These are phyloP conservation scores for Quercus suber DNA, from an alignment of 306 rosid species.

Conservation along the genomic window DNA sequence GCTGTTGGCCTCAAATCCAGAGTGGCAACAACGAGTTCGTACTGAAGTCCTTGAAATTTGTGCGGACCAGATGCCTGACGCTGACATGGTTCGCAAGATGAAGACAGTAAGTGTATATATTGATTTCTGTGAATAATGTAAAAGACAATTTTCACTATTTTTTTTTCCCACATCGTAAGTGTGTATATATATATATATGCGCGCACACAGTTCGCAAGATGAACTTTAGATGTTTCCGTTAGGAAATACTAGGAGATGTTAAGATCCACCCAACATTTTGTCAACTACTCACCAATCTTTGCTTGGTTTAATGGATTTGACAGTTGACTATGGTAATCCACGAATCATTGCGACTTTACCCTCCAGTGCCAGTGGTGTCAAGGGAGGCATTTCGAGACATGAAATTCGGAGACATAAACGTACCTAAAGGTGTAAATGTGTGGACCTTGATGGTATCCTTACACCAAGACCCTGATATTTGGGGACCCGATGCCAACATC, in stretches of 20 bases:
- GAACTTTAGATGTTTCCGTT: too few relatives aligned
- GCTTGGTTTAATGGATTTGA: neutral
- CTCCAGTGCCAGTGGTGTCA: conserved; percentile 11
- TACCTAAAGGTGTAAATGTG: conserved; percentile 18
- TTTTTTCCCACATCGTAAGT: too few relatives aligned
- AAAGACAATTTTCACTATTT: too few relatives aligned
- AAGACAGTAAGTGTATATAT: conserved; percentile 27
- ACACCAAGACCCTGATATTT: conserved; percentile 14
- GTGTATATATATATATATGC: too few relatives aligned
- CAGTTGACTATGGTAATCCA: conserved; percentile 31
- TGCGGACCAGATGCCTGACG: conserved; percentile 18
- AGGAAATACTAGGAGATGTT: too few relatives aligned
- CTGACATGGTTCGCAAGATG: conserved; percentile 38
- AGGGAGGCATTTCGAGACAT: conserved; percentile 15
- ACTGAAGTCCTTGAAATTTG: conserved; percentile 32
- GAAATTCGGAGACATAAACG: conserved; percentile 18
- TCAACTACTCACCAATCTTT: too few relatives aligned
- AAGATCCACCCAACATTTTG: too few relatives aligned
- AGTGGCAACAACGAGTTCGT: conserved; percentile 42
- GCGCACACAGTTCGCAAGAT: too few relatives aligned
- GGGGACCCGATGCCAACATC: conserved; percentile 28
- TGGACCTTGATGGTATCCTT: conserved; percentile 2
- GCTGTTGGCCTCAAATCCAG: conserved; percentile 43
- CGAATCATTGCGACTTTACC: conserved; percentile 27
- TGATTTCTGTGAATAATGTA: too few relatives aligned